Base-by-base conservation (phyloP, 2,329 filamentous ascomycete species). In the Diplodia intermedia region DNA sequence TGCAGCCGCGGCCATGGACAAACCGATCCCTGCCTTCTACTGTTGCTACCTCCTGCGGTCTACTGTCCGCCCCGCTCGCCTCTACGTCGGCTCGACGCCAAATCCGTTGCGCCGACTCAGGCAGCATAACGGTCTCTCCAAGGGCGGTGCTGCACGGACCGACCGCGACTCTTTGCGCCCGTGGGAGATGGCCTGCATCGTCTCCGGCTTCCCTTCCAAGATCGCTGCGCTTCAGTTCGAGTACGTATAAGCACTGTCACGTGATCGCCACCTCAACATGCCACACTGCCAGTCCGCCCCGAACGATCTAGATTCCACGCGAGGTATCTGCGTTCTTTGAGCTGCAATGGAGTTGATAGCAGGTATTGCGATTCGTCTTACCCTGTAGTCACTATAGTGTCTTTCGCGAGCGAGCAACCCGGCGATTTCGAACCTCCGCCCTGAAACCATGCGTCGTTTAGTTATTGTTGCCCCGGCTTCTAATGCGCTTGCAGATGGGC, bases 181-280 rank as follows among this genome's bases (percentile, higher is more conserved):
- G 0, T 98, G 95, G 78, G 78, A 80, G 66, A 96, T 97, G 91
- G 87, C 92, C 2, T 89, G 88, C 50, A 83, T 97, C 6, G 91
- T 98, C 1, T 91, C 91, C 7, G 94, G 94, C 0, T 99, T 99
- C 71, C 93, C 92, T 0, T 94, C 91, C 72, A 90, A 90, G 74
- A 88, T 94, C 43, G 93, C 92, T 0, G 95, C 95, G 0, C 81
- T 99, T 71, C 94, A 98, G 75, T 98, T 99, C 76, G 94, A 98
- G 91, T 95, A 84, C 76, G 88, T 83, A 47, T 20, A 5, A n/a
- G 18, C 43, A 2, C 9, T n/a, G 20, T 66, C 26, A 67, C 53
- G 49, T 67, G 57, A 61, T 26, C 36, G 20, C 18, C 55, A 52
- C 38, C 18, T 12, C 8, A 33, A 9, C 29, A 31, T 62, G 36